These are phyloP conservation scores for Adansonia rubrostipa DNA, from an alignment of 441 rosid species.

Conservation along the genomic window DNA sequence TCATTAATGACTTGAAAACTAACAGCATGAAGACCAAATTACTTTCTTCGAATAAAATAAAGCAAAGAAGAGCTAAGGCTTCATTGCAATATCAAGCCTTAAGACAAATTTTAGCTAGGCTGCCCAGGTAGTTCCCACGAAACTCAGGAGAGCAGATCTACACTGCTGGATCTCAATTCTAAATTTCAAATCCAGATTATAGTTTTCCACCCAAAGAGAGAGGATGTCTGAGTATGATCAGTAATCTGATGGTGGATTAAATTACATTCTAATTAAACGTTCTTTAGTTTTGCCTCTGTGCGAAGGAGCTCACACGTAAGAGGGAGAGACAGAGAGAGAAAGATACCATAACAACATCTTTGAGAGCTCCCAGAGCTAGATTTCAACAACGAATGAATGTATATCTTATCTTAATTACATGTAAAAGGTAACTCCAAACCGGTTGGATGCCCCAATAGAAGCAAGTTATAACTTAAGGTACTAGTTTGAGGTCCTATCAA, in stretches of 20 bases:
- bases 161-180: not conserved
- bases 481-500: constrained; percentile 11
- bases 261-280: constrained; percentile 5
- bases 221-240: not conserved
- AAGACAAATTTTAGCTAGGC: constrained; percentile 6
- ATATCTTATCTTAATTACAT: not conserved
- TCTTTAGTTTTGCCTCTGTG: constrained; percentile 3
- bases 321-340: not conserved
- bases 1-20: constrained; percentile 13
- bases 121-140: constrained; percentile 12
- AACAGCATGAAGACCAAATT: not conserved
- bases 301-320: no score
- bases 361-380: constrained; percentile 10
- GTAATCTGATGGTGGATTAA: not conserved
- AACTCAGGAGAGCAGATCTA: not conserved
- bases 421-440: not conserved
- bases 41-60: not conserved
- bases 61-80: constrained; percentile 2
- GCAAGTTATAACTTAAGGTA: not conserved
- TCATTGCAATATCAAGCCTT: not conserved
- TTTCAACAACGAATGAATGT: not conserved
- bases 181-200: constrained; percentile 2
- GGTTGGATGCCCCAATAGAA: not conserved
- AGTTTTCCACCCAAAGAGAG: not conserved
- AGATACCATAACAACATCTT: not conserved